Evolutionary conservation across 108 stramenopile genomes (phyloP), one percentile per base, ranked within the genome.

Genomic region (Pseudonitzschia multistriata): DNA sequence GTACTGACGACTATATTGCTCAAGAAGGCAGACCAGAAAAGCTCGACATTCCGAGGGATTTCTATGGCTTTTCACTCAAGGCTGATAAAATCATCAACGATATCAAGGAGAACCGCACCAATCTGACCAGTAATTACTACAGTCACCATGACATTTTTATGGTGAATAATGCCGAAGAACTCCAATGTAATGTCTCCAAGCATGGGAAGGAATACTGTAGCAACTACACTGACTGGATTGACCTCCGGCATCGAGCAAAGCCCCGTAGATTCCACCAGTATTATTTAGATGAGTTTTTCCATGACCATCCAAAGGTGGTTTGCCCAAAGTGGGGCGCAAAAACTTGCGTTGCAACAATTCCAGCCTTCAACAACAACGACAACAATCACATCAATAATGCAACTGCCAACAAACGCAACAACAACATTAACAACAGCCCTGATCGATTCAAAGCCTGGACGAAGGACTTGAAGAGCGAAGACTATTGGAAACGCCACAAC

Each of bases 1-100:
- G 83, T 5, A 88, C 89, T 82, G 76, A 95, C 70, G 93, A 96
- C 55, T 98, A 95, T 61, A 78, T 98, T 49, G 67, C 84, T 71
- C 8, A 14, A 7, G 57, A 59, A 30, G 57, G 57, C 8, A 19
- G 24, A 10, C 62, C 68, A 1, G 50, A 35, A 30, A 34, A 35
- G 57, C 35, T 59, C 5, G 11, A 59, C 19, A 35, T 59, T 35
- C 57, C 57, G 0, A 59, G 33, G 3, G 31, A 59, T 59, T 59
- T 59, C 19, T 14, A 14, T 8, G 50, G 24, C 25, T 52, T 52
- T 52, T 2, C 21, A 3, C 21, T 7, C 5, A 45, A 17, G 42
- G 15, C 17, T 4, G 15, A 13, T 17, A 78, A 87, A 72, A 85
- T 5, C 48, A 63, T 42, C 76, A 78, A 25, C 81, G 88, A 27